Evolutionary conservation across 2,329 filamentous ascomycete species (phyloP).

Genomic region (Trichocomaceae sp.): DNA sequence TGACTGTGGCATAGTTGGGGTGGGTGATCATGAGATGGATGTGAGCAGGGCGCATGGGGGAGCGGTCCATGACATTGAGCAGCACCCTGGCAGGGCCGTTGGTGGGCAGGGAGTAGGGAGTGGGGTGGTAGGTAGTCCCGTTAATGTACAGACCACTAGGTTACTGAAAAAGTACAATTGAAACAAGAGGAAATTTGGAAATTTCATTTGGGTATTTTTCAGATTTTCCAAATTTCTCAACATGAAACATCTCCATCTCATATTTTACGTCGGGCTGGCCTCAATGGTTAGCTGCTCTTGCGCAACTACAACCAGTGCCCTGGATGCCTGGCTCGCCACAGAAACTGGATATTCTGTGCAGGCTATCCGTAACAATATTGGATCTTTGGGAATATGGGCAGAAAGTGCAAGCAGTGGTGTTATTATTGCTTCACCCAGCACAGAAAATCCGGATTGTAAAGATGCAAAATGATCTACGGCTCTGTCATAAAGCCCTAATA

Average conservation of each 20-base stretch:
- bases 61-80: slow-evolving; percentile 50
- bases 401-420: slow-evolving; percentile 45
- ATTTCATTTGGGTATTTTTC: too few species aligned
- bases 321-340: slow-evolving; percentile 28
- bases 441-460: slow-evolving; percentile 48
- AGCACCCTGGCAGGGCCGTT: slow-evolving; percentile 54
- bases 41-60: slow-evolving; percentile 56
- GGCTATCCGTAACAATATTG: slow-evolving; percentile 51
- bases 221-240: too few species aligned
- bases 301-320: slow-evolving; percentile 15
- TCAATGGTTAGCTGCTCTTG: not conserved
- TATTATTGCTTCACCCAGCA: slow-evolving; percentile 52
- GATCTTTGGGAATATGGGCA: slow-evolving; percentile 44
- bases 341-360: slow-evolving; percentile 46
- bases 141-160: too few species aligned
- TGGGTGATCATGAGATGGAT: slow-evolving; percentile 54
- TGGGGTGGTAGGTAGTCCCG: slow-evolving; percentile 52
- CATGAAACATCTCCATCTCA: not conserved
- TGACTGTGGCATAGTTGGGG: slow-evolving; percentile 50
- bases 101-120: slow-evolving; percentile 63
- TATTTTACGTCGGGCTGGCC: not conserved
- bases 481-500: not conserved
- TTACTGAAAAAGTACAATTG: too few species aligned
- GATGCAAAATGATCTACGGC: not conserved
- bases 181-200: too few species aligned